Base-by-base conservation (phyloP, 257 asterid species). In the Scutellaria minor region DNA sequence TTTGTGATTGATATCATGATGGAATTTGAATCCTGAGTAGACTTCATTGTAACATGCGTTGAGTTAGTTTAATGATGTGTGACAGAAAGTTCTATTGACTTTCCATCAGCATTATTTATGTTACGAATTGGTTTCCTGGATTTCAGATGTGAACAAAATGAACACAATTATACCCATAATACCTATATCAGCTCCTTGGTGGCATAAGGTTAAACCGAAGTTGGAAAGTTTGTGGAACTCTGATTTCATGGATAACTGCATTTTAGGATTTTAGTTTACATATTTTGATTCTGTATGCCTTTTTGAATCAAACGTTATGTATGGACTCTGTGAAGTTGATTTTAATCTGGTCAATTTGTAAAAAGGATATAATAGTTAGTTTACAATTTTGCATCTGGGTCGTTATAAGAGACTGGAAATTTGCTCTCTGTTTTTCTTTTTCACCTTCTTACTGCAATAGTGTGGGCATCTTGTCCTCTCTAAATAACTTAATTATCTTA, bases 361-460 rank as follows among this genome's bases (percentile, higher is more conserved):
- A 64, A 15, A 64, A 52, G 22, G 22, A 9, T 41, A 18, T 24
- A 11, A 8, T 18, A 50, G 71, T 56, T 70, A 46, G 52, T 66
- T 42, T 35, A 14, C 62, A 31, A 57, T 22, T 72, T 63, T 78
- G 74, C 73, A 79, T 83, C 59, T 60, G 83, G 67, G 64, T 71
- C 56, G 47, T 81, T 31, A 31, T 4, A 3, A 4, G 37, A 31
- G 37, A 31, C 37, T 31, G 37, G 37, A 31, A 31, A 31, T 31
- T 4, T 31, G 37, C 37, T 31, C 4, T 31, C 37, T 31, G 0
- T 31, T 31, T 31, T 31, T 31, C 37, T 2, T 31, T 31, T 31
- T 31, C 37, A 31, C 37, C 37, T 31, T 31, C 37, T 2, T 31
- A 31, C 37, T 31, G 3, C 37, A 1, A 0, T 31, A 31, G 37